Percentiles rank a stretch among this genome's conserved stretches.
phyloP scores from a whole-genome alignment of 805 yeast species.

The Kodamaea jinghongensis region DNA sequence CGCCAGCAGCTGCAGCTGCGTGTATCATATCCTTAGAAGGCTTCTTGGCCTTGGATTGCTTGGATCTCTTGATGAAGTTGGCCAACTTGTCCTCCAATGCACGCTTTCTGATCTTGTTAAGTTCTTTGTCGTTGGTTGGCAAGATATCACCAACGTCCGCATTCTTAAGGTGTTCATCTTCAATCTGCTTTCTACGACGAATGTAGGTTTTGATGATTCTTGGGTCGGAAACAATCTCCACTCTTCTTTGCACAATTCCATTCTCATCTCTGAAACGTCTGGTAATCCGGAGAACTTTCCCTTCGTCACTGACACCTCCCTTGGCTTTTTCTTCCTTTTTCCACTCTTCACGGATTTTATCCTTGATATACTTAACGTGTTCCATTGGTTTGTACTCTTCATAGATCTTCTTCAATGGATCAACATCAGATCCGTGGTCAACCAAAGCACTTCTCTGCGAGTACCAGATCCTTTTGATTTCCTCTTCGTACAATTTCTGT shows the following conservation, averaged over 20 bases:
- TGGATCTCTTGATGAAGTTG: slow-evolving; percentile 65
- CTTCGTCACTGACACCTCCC: slow-evolving; percentile 22
- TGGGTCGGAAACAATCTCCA: slow-evolving; percentile 79
- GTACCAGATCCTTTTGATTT: slow-evolving; percentile 86
- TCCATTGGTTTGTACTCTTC: slow-evolving; percentile 37
- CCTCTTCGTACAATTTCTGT: slow-evolving; percentile 89
- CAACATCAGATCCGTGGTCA: slow-evolving; percentile 34
- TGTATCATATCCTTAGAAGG: slow-evolving; percentile 33
- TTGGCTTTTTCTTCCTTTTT: slow-evolving; percentile 31
- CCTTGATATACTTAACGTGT: slow-evolving; percentile 31
- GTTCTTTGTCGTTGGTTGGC: slow-evolving; percentile 81
- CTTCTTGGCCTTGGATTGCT: slow-evolving; percentile 33
- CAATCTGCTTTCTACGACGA: slow-evolving; percentile 63
- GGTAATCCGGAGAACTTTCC: slow-evolving; percentile 49
- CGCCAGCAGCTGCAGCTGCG: slow-evolving; percentile 43
- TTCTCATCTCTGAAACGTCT: slow-evolving; percentile 80
- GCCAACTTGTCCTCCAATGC: slow-evolving; percentile 81
- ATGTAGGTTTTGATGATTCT: slow-evolving; percentile 83
- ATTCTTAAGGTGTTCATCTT: slow-evolving; percentile 50
- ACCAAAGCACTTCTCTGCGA: slow-evolving; percentile 65
- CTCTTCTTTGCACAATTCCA: slow-evolving; percentile 78
- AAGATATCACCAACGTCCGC: slow-evolving; percentile 70
- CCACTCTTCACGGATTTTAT: slow-evolving; percentile 33
- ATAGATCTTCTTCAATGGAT: slow-evolving; percentile 31
- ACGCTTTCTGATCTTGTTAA: slow-evolving; percentile 72